Evolutionary conservation across 257 asterid species (phyloP).

Genomic region (Leonotis leonurus): DNA sequence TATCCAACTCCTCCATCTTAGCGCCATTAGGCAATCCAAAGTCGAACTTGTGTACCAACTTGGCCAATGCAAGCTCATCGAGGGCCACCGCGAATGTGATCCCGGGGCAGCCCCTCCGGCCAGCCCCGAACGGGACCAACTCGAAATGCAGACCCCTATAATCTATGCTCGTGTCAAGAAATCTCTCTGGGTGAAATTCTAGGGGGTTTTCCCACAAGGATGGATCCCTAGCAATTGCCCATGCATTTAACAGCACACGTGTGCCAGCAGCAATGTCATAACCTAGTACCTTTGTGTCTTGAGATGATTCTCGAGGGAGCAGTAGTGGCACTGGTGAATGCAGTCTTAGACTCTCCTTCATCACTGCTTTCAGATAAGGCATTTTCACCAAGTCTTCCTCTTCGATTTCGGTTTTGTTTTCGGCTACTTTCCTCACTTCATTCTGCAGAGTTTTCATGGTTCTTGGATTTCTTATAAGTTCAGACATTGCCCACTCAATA

Average conservation of each 20-base stretch:
- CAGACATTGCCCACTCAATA: slow-evolving; percentile 12
- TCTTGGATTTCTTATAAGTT: slow-evolving; percentile 25
- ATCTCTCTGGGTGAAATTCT: background rate
- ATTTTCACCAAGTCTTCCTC: background rate
- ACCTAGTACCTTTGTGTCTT: background rate
- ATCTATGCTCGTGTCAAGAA: background rate
- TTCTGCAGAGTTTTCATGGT: background rate
- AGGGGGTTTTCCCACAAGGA: background rate
- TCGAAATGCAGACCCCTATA: background rate
- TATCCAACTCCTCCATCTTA: slow-evolving; percentile 30
- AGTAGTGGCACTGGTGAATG: background rate
- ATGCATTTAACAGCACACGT: background rate
- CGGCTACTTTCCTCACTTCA: background rate
- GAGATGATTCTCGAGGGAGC: background rate
- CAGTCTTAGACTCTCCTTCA: too few relatives aligned
- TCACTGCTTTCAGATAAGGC: background rate
- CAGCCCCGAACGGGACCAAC: slow-evolving; percentile 41
- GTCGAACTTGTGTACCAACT: slow-evolving; percentile 31
- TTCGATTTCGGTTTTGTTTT: background rate
- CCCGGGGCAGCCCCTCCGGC: slow-evolving; percentile 52
- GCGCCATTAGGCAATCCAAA: slow-evolving; percentile 23
- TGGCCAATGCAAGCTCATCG: slow-evolving; percentile 38
- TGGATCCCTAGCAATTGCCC: background rate
- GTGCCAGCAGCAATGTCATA: background rate
- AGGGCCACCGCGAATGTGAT: slow-evolving; percentile 13